A percentile compares a stretch with the other conserved stretches of the same genome.
Conservation (phyloP, 345 rosid species). For the Melastoma malabathricum region DNA sequence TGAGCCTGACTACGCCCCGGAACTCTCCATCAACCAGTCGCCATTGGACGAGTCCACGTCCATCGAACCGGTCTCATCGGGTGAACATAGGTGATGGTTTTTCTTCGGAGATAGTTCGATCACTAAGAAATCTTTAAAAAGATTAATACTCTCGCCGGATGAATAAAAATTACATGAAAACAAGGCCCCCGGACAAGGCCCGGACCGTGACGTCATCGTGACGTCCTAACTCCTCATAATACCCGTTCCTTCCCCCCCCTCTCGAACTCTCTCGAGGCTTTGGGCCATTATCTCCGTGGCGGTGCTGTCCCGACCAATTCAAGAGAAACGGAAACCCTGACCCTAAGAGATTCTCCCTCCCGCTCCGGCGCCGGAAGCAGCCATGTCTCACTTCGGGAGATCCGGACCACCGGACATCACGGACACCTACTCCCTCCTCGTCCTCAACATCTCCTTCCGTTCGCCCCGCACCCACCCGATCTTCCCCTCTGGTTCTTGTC, state of each 20-base stretch:
- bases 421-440: constrained; percentile 52
- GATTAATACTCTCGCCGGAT: constrained; percentile 41
- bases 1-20: neutral
- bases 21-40: constrained; percentile 7
- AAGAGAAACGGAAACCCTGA: no score
- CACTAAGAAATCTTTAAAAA: neutral
- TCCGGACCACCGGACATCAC: constrained; percentile 54
- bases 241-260: no score
- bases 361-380: no score
- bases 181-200: no score
- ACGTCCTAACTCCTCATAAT: no score
- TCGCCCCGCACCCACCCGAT: no score
- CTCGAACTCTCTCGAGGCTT: no score
- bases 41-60: constrained; percentile 9
- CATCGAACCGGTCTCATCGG: constrained; percentile 1
- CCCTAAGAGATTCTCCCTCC: no score
- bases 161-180: constrained; percentile 27
- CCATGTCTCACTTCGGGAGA: constrained; percentile 23
- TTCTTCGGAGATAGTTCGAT: constrained; percentile 43
- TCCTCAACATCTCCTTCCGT: constrained; percentile 23
- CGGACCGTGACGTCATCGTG: no score
- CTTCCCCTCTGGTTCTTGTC: no score
- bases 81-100: neutral
- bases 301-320: no score
- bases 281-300: no score